Evolutionary conservation across 441 rosid genomes (phyloP), one percentile per base, ranked within the genome.

Genomic region (Gossypium schwendimanii): DNA sequence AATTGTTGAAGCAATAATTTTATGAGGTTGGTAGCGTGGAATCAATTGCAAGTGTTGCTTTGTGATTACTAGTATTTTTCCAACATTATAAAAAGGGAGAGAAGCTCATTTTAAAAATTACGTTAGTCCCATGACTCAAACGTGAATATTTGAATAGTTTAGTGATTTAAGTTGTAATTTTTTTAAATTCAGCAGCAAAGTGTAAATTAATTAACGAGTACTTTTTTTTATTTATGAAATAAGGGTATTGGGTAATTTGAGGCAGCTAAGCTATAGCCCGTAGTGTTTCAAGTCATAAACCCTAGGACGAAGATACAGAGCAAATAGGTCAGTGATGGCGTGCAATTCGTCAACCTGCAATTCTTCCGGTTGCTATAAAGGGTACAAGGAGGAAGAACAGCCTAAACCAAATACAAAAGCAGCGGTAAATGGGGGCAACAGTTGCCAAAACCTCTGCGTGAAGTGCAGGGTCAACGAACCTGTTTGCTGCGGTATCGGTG

Each of bases 381-480:
- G 79, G 67, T 84, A 82, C 41, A 73, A 70, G 0, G 74, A 70
- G 0, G 62, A 78, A 11, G 58, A 69, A 17, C 53, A 8, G n/a
- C 57, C 61, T 49, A 69, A 54, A 11, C 59, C 45, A 72, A 50
- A 28, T 45, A 21, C 8, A 5, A 50, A 36, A 49, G 57, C 39
- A 59, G 11, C 52, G 4, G 5, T 21, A 18, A 59, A 58, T 4
- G 61, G 68, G 11, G 3, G 12, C 44, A 49, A 24, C 52, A 55
- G 9, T 44, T 28, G 70, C 33, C 73, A 55, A 41, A 81, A 64
- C 75, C 77, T 86, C 1, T 92, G 98, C 83, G 20, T 87, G 2
- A 92, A 94, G 87, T 92, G 99, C 86, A 92, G 89, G 83, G 59
- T 79, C 76, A 87, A 76, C 73, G 79, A 76, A 33, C 85, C 92